These are phyloP conservation scores for Tetrapyrgos nigripes DNA, from an alignment of 1,284 basidiomycete species.

Conservation along the genomic window DNA sequence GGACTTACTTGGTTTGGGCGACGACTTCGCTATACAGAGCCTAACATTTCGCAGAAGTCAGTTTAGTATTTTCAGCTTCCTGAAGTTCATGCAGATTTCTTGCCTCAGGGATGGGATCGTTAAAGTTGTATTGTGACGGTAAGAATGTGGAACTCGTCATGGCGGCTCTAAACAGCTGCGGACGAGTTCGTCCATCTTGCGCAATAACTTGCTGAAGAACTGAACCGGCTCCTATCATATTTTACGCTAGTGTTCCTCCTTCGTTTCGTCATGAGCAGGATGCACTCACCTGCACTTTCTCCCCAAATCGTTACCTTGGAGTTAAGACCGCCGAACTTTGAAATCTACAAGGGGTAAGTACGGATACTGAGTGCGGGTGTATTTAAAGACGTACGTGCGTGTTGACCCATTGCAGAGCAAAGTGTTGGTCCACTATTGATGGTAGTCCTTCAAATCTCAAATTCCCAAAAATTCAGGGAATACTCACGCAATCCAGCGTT, in stretches of 20 bases:
- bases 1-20: conserved; percentile 18
- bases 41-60: background rate
- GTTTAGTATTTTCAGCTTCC: conserved; percentile 11
- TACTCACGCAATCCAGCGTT: conserved; percentile 32
- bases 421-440: conserved; percentile 29
- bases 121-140: conserved; percentile 51
- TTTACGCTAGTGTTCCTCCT: background rate
- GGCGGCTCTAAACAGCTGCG: conserved; percentile 54
- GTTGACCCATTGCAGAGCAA: conserved; percentile 33
- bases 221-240: conserved; percentile 28
- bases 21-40: conserved; percentile 22
- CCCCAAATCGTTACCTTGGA: conserved; percentile 38
- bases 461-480: background rate
- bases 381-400: conserved; percentile 24
- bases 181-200: conserved; percentile 42
- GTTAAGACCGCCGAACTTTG: conserved; percentile 36
- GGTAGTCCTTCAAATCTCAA: background rate
- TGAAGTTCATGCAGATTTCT: background rate
- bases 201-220: conserved; percentile 32
- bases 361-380: too few species aligned
- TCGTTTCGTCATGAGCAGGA: too few species aligned
- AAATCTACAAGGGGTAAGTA: conserved; percentile 25
- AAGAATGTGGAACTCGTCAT: conserved; percentile 51
- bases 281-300: conserved; percentile 33
- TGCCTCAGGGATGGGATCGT: conserved; percentile 51